Conservation (phyloP, 768 basidiomycete species). For the Suillus subalutaceus region DNA sequence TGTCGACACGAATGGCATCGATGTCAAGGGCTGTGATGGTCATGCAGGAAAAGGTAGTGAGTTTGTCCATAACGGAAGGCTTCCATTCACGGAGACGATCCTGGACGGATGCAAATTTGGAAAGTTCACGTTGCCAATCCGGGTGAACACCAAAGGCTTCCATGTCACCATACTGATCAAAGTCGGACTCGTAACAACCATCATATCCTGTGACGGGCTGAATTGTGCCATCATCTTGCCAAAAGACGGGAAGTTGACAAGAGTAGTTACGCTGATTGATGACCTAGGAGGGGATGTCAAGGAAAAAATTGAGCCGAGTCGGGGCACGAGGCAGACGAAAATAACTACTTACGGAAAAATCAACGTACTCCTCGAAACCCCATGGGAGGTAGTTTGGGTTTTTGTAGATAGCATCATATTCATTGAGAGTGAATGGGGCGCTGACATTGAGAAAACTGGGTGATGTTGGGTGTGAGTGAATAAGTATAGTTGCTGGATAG, state of each 20-base stretch:
- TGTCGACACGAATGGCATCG: conserved; percentile 95
- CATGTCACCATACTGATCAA: conserved; percentile 96
- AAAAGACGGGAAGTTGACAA: conserved; percentile 78
- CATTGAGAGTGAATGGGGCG: conserved; percentile 76
- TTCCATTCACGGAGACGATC: conserved; percentile 96
- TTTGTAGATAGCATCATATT: conserved; percentile 79
- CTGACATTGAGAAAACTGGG: conserved; percentile 70
- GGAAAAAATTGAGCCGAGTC: conserved; percentile 1
- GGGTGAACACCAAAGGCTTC: conserved; percentile 97
- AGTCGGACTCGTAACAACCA: conserved; percentile 83
- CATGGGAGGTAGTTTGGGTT: conserved; percentile 76
- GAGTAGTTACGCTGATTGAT: conserved; percentile 71
- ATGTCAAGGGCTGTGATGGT: conserved; percentile 86
- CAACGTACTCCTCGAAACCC: conserved; percentile 83
- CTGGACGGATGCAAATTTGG: conserved; percentile 95
- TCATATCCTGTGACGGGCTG: conserved; percentile 50
- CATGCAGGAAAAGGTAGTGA: conserved; percentile 82
- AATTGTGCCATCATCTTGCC: conserved; percentile 73
- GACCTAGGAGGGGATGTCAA: conserved; percentile 42
- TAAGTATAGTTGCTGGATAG: conserved; percentile 13
- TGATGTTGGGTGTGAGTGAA: conserved; percentile 14
- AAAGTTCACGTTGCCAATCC: conserved; percentile 90
- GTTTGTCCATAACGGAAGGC: conserved; percentile 74
- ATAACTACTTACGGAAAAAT: conserved; percentile 61
- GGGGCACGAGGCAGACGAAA: conserved; percentile 6